Evolutionary conservation across 768 basidiomycete species (phyloP).

Genomic region (Tricholoma matsutake): DNA sequence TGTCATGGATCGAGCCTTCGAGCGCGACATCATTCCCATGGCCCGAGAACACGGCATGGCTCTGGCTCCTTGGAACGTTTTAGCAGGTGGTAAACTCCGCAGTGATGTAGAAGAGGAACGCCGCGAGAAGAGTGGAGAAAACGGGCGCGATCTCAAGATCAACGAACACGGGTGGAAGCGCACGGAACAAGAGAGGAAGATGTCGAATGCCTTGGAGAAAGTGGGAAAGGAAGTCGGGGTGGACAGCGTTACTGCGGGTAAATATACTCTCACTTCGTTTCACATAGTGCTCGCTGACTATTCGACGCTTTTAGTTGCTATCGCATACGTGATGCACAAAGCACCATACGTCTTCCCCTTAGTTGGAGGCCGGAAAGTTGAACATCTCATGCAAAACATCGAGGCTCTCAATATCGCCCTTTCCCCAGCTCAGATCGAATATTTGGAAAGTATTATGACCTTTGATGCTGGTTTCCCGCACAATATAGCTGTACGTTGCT

Average conservation of each 20-base stretch:
- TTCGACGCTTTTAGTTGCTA: constrained; percentile 32
- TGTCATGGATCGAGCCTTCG: constrained; percentile 43
- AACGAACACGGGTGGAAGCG: constrained; percentile 39
- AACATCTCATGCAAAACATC: constrained; percentile 48
- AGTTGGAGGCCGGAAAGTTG: constrained; percentile 47
- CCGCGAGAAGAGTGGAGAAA: constrained; percentile 30
- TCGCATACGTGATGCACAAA: constrained; percentile 55
- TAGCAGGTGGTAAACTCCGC: constrained; percentile 44
- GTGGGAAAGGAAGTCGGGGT: constrained; percentile 50
- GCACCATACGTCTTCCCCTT: constrained; percentile 50
- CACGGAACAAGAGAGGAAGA: constrained; percentile 38
- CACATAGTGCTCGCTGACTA: neutral
- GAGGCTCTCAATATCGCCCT: constrained; percentile 45
- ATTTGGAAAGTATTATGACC: constrained; percentile 37
- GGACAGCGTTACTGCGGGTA: constrained; percentile 45
- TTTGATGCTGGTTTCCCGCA: constrained; percentile 46
- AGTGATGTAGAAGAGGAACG: constrained; percentile 45
- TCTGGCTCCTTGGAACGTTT: constrained; percentile 32
- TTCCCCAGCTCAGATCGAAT: constrained; percentile 39
- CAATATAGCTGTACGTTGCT: constrained; percentile 24
- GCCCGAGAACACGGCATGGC: constrained; percentile 37
- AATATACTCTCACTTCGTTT: neutral
- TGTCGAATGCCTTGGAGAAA: constrained; percentile 44
- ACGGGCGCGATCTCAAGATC: constrained; percentile 30
- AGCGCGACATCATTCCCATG: constrained; percentile 53